phyloP scores from a whole-genome alignment of 2,329 filamentous ascomycete species.

The Hortaea werneckii region DNA sequence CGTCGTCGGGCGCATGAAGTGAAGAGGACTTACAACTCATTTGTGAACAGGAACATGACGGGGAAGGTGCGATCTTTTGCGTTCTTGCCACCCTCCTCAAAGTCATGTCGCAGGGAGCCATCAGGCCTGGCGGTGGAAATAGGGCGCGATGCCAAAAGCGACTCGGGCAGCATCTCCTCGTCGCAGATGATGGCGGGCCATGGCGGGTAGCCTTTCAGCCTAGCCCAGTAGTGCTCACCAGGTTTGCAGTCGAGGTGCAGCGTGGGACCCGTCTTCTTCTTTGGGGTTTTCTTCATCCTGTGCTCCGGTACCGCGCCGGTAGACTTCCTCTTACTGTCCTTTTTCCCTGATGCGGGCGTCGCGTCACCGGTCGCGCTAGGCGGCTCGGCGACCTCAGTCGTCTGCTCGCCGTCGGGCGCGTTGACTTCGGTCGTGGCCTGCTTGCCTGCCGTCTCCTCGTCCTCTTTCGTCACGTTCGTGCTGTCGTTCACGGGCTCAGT shows the following conservation, averaged over 20 bases:
- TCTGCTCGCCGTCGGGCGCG: slow-evolving; percentile 14
- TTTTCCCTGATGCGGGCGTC: slow-evolving; percentile 20
- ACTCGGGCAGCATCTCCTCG: slow-evolving; percentile 81
- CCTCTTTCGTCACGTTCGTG: slow-evolving; percentile 12
- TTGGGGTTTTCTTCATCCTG: slow-evolving; percentile 72
- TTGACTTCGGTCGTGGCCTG: slow-evolving; percentile 17
- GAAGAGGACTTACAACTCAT: slow-evolving; percentile 75
- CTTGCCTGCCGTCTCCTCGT: slow-evolving; percentile 18
- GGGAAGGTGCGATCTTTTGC: slow-evolving; percentile 78
- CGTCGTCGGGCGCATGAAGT: slow-evolving; percentile 2
- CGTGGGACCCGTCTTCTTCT: slow-evolving; percentile 69
- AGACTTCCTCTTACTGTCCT: slow-evolving; percentile 48
- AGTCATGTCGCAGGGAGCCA: slow-evolving; percentile 79
- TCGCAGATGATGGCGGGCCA: slow-evolving; percentile 94
- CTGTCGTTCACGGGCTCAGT: slow-evolving; percentile 7
- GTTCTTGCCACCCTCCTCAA: slow-evolving; percentile 78
- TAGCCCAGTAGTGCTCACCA: slow-evolving; percentile 84
- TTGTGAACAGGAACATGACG: slow-evolving; percentile 89
- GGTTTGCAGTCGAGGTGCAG: slow-evolving; percentile 66
- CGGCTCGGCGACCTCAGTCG: slow-evolving; percentile 13
- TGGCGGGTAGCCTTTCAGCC: slow-evolving; percentile 85
- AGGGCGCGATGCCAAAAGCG: slow-evolving; percentile 66
- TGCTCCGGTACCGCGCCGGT: slow-evolving; percentile 51
- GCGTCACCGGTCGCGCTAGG: slow-evolving; percentile 9
- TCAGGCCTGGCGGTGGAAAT: slow-evolving; percentile 74